Conservation (phyloP, 164 flowering plant genomes). For the Warburgia ugandensis region DNA sequence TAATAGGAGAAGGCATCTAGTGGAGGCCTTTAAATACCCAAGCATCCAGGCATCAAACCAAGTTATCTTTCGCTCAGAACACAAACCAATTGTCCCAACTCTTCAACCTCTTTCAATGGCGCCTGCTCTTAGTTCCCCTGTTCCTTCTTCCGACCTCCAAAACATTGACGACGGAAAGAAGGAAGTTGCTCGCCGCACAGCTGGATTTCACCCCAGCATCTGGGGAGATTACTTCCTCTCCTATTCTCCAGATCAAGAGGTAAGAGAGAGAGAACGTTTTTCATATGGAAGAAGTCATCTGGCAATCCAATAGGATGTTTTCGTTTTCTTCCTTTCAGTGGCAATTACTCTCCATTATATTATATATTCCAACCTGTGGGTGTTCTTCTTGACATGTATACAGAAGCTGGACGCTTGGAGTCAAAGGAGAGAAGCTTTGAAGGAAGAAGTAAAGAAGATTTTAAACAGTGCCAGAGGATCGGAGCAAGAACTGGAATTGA, state of each 20-base stretch:
- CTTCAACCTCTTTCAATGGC: too few species aligned
- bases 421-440: neutral
- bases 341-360: too few species aligned
- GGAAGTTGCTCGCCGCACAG: neutral
- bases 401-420: conserved; percentile 2
- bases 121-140: too few species aligned
- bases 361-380: too few species aligned
- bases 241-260: conserved; percentile 1
- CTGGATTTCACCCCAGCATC: neutral
- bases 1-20: too few species aligned
- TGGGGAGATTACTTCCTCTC: conserved; percentile 1
- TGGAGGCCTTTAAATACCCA: too few species aligned
- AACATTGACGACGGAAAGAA: neutral
- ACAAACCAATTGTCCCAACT: too few species aligned
- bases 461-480: neutral
- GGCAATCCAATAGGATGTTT: too few species aligned
- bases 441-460: neutral
- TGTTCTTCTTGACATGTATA: neutral
- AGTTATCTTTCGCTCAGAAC: too few species aligned
- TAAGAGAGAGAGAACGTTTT: neutral
- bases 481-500: neutral
- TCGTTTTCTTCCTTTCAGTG: too few species aligned
- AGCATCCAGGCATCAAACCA: too few species aligned
- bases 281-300: neutral
- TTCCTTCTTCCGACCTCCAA: too few species aligned